Base-by-base conservation (phyloP, 768 basidiomycete species). In the Mycena chlorophos region DNA sequence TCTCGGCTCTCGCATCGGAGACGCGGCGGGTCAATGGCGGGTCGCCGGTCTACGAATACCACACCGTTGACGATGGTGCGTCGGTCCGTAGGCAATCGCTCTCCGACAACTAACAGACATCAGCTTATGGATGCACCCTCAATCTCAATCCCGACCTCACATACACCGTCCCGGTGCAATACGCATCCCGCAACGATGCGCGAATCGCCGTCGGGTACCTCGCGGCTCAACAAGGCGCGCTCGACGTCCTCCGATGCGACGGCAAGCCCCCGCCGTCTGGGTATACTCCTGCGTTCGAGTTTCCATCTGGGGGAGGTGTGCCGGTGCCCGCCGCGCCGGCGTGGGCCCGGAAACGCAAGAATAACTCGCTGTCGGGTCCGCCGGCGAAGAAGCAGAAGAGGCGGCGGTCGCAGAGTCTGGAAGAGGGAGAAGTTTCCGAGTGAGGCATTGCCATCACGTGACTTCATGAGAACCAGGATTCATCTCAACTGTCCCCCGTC, bases 191-290 rank as follows among this genome's bases (percentile, higher is more conserved):
- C 61, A 72, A 73, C 16, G 87, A 89, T 57, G 87, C 87, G 4
- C 86, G 80, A 65, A 70, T 76, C 16, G 86, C 83, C 14, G 86
- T 80, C 12, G 70, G 78, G 1, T 75, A 73, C 51, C 67, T 69
- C 2, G 88, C 86, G 2, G 80, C 77, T 16, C 72, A 83, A 57
- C 67, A 78, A 57, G 86, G 88, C 10, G 72, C 75, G 17, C 65
- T 88, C 38, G 85, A 88, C 56, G 77, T 85, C 42, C 65, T 88
- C 22, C 78, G 81, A n/a, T 84, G 81, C 63, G 73, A 68, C 23
- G 84, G 84, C 23, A 59, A 65, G 34, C 65, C 68, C 0, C 66
- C 73, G 12, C 79, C 82, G 1, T 62, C 70, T 23, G 77, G 71
- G 14, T 80, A 83, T 55, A 60, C 62, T 22, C 70, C 73, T 1